Evolutionary conservation across 2,329 filamentous ascomycete genomes (phyloP), one percentile per base, ranked within the genome.

Genomic region (Colletotrichum limetticola): DNA sequence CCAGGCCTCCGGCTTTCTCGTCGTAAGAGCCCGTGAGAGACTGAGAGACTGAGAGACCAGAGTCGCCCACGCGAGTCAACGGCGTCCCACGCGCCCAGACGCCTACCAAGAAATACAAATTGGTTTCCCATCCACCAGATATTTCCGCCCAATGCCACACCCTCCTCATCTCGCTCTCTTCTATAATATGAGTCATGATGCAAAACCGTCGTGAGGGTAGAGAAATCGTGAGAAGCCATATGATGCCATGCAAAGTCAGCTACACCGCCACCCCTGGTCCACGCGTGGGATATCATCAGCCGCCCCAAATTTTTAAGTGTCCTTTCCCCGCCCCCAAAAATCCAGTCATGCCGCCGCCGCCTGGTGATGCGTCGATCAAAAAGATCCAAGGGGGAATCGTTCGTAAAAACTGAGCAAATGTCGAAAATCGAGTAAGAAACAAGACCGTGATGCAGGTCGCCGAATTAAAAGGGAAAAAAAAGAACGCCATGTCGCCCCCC

Each of bases 221-320:
- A 56, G 42, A 72, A 53, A 61, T 32, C 46, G 57, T 46, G 30
- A 53, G 26, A 56, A 64, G 52, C 59, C 46, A 57, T 60, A 72
- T 62, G 56, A 61, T 68, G 64, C 68, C 63, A 52, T 70, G 61
- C 57, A 58, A 60, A 32, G 42, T 37, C 46, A 60, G 55, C 66
- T 30, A 65, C 70, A 72, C 66, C 59, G 19, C 37, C 69, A 60
- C 70, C 55, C 37, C 42, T 70, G 22, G 26, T 55, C 42, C 42
- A 53, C 66, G 57, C 56, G 70, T 60, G 28, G 66, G 60, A 70
- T 72, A 70, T 72, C 66, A 61, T 61, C 66, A 70, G 52, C 70
- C 28, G 59, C 68, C 56, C 56, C 58, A 19, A 19, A 52, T n/a
- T 68, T 63, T 63, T 58, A 49, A 46, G 26, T 64, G 28, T 53